phyloP scores from a whole-genome alignment of 2,329 filamentous ascomycete genomes.

The Fusarium clavum region DNA sequence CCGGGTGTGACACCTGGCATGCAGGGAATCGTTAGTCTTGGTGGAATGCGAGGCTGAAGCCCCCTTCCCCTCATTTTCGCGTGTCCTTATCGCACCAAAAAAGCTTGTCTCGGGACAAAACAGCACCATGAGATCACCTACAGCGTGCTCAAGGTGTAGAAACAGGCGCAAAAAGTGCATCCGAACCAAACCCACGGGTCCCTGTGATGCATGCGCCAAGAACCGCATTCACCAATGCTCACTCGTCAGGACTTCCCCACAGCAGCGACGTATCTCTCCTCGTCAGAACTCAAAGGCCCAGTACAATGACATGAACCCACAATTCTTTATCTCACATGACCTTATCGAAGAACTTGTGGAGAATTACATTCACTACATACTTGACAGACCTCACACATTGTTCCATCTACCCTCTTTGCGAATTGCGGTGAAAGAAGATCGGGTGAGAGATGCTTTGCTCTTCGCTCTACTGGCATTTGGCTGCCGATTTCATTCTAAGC shows the following conservation, averaged over 20 bases:
- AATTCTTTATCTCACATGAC: constrained; percentile 9
- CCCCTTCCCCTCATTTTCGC: background rate
- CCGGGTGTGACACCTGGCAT: background rate
- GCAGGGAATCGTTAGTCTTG: background rate
- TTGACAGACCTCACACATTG: constrained; percentile 7
- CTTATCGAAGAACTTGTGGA: constrained; percentile 16
- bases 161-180: constrained; percentile 15
- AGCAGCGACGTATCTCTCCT: constrained; percentile 1
- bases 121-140: constrained; percentile 5
- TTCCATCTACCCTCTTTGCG: constrained; percentile 5
- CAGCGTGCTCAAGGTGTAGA: constrained; percentile 11
- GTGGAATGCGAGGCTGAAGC: background rate
- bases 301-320: background rate
- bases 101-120: background rate
- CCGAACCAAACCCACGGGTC: constrained; percentile 1
- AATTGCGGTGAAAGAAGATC: background rate
- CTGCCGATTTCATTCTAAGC: constrained; percentile 5
- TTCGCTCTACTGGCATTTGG: constrained; percentile 11
- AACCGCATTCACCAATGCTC: constrained; percentile 5
- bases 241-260: constrained; percentile 1
- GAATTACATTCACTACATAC: constrained; percentile 17
- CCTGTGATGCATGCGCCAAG: constrained; percentile 6
- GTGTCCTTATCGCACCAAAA: background rate
- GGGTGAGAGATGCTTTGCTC: constrained; percentile 3
- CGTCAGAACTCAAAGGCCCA: background rate